These are phyloP conservation scores for Globisporangium polare DNA, from an alignment of 352 stramenopile genomes.

Conservation along the genomic window DNA sequence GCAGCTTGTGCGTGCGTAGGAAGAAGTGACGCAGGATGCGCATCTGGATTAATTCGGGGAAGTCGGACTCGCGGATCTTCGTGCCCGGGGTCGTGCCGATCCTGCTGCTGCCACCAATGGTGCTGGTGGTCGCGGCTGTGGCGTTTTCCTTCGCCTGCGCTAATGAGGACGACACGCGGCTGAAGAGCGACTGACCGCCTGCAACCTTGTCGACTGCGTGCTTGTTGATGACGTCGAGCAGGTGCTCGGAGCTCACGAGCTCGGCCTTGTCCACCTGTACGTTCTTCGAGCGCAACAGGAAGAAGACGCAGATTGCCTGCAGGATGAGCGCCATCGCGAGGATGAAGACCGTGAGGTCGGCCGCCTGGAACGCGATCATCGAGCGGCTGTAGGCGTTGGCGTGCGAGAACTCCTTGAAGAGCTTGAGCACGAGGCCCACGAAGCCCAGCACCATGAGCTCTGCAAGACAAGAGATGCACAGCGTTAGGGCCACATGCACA, in stretches of 20 bases:
- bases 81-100: too few species aligned
- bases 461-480: not conserved
- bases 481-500: not conserved
- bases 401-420: slow-evolving; percentile 34
- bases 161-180: slow-evolving; percentile 1
- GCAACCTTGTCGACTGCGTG: not conserved
- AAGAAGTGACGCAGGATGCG: slow-evolving; percentile 48
- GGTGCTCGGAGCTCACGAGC: slow-evolving; percentile 38
- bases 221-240: slow-evolving; percentile 22
- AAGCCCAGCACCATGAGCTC: slow-evolving; percentile 63
- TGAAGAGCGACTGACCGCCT: not conserved
- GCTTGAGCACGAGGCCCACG: slow-evolving; percentile 50
- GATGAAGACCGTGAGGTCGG: slow-evolving; percentile 56
- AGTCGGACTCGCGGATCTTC: slow-evolving; percentile 8
- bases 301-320: slow-evolving; percentile 46
- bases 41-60: slow-evolving; percentile 22
- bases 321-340: slow-evolving; percentile 48
- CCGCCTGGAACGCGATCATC: slow-evolving; percentile 49
- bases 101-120: not conserved
- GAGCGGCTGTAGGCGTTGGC: slow-evolving; percentile 25
- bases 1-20: slow-evolving; percentile 34
- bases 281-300: slow-evolving; percentile 36
- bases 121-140: too few species aligned
- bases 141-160: not conserved
- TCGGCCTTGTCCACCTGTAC: slow-evolving; percentile 31